Percentiles rank a stretch among this genome's conserved stretches.
Evolutionary conservation across 1,139 yeast species (phyloP).

Genomic region (Yamadazyma friedrichii): DNA sequence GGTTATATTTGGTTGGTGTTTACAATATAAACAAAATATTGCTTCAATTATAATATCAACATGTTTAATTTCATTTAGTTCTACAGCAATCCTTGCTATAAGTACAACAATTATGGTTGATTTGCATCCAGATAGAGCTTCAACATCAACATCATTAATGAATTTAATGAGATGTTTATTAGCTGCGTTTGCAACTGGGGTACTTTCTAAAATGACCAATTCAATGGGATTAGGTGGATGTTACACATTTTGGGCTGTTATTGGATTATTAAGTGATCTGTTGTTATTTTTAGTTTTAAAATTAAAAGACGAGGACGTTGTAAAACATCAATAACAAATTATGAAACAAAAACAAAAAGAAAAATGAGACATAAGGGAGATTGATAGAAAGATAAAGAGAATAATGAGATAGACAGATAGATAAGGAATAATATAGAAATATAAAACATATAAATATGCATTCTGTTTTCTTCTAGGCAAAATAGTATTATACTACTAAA

Average conservation of each 20-base stretch:
- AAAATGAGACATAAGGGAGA: too few species aligned
- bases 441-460: background rate
- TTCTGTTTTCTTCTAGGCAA: background rate
- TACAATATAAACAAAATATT: constrained; percentile 25
- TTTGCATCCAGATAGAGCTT: constrained; percentile 31
- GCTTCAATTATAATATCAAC: constrained; percentile 33
- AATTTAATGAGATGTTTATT: constrained; percentile 36
- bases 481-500: too few species aligned
- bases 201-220: constrained; percentile 27
- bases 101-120: constrained; percentile 39
- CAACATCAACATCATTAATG: constrained; percentile 37
- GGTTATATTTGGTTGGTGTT: constrained; percentile 42
- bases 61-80: constrained; percentile 26
- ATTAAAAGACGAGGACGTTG: background rate
- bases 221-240: constrained; percentile 36
- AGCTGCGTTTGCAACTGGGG: constrained; percentile 36
- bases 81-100: constrained; percentile 27
- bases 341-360: too few species aligned
- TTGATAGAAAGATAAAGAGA: too few species aligned
- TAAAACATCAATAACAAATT: too few species aligned
- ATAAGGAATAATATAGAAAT: too few species aligned
- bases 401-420: too few species aligned
- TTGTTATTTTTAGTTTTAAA: constrained; percentile 15
- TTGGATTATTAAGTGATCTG: constrained; percentile 22
- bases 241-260: constrained; percentile 34